A percentile compares a stretch with the other conserved stretches of the same genome.
phyloP scores from a whole-genome alignment of 306 rosid species.

The Trifolium pratense region DNA sequence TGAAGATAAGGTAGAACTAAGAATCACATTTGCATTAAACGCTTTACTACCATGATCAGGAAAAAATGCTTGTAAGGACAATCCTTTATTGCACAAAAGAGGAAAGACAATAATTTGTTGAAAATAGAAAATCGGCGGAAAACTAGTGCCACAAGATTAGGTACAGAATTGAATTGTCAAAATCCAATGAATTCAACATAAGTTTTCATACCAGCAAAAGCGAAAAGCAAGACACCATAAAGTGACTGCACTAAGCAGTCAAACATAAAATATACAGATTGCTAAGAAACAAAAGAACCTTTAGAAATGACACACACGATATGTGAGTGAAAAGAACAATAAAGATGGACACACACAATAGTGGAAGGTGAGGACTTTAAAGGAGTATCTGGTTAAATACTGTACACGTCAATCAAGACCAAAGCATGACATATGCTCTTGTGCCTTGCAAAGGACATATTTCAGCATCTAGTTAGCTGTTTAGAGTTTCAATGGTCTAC shows the following conservation, averaged over 20 bases:
- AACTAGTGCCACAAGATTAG: neutral
- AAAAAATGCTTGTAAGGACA: neutral
- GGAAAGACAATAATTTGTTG: neutral
- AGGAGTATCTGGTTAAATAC: conserved; percentile 21
- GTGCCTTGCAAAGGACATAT: conserved; percentile 10
- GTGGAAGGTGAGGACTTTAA: conserved; percentile 14
- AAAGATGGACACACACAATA: neutral
- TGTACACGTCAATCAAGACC: conserved; percentile 4
- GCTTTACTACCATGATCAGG: conserved; percentile 6
- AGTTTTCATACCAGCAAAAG: conserved; percentile 25
- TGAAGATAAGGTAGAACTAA: conserved; percentile 44
- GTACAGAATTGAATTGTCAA: conserved; percentile 18
- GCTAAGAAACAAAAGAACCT: conserved; percentile 1
- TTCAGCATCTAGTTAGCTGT: conserved; percentile 6
- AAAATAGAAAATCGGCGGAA: neutral
- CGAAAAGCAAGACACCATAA: conserved; percentile 9
- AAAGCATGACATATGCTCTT: neutral
- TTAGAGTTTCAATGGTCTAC: conserved; percentile 23
- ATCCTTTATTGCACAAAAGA: neutral
- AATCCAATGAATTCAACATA: conserved; percentile 11
- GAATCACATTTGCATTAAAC: conserved; percentile 22
- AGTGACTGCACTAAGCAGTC: conserved; percentile 11
- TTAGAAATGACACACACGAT: neutral
- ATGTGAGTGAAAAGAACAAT: conserved; percentile 15
- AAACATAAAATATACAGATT: neutral